Evolutionary conservation across 1,139 yeast species (phyloP), one percentile per base, ranked within the genome.

Genomic region (Protomyces gravidus): DNA sequence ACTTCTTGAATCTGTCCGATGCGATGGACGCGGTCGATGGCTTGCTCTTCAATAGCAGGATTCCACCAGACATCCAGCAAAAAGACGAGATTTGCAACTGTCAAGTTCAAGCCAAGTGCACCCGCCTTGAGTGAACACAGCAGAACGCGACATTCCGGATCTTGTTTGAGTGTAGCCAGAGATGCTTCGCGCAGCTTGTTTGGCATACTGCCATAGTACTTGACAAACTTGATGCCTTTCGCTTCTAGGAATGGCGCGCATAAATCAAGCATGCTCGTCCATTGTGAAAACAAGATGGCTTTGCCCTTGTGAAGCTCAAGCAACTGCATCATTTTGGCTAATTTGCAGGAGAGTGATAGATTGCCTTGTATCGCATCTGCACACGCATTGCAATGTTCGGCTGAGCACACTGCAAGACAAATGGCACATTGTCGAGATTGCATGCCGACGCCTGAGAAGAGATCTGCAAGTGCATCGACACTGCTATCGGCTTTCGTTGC

Each of bases 211-310:
- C 64, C 64, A 48, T 62, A 65, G 50, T 62, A 62, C 59, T 89
- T 75, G 58, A 88, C 73, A 68, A 74, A 82, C 2, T 74, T 74
- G 27, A 84, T 76, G 0, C 76, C 71, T 27, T 78, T 72, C 21
- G 77, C 72, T 4, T 73, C 72, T 28, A 92, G 74, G 15, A 84
- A 80, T 50, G 84, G 75, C 53, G 80, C 79, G 69, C 92, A 71
- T 36, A 92, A 71, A 63, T 86, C 94, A 69, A 92, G 84, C 67
- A 87, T 79, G 1, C 85, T 75, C 1, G 94, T 85, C 72, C 92
- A 92, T 66, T 89, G 96, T 0, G 96, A 86, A 67, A 92, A 92
- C 0, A 92, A 75, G 62, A 92, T 83, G 2, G 85, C 73, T 70
- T 86, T 86, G 17, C 60, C 25, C 32, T 13, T 48, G 3, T 28